Percentiles rank a stretch among this genome's conserved stretches.
Evolutionary conservation across 192 early-diverging fungal species (phyloP).

Genomic region (Thoreauomyces humboldtii): DNA sequence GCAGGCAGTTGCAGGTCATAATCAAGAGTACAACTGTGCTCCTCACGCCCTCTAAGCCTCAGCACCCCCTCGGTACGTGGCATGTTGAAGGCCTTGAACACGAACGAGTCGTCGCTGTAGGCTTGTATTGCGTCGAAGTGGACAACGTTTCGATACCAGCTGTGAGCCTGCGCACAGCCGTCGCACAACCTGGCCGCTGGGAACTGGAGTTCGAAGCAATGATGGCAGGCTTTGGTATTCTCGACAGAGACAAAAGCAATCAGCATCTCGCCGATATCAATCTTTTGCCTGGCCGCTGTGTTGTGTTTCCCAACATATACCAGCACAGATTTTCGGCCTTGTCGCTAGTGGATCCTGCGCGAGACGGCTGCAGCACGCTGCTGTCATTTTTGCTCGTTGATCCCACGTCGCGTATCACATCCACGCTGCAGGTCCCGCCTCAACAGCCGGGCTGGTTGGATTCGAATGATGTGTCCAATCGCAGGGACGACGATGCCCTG

Average conservation of each 20-base stretch:
- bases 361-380: slow-evolving; percentile 61
- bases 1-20: slow-evolving; percentile 33
- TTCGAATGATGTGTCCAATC: not conserved
- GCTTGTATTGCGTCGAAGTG: slow-evolving; percentile 67
- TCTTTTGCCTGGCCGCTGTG: slow-evolving; percentile 50
- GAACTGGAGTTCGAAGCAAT: not conserved
- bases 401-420: slow-evolving; percentile 51
- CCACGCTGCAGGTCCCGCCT: slow-evolving; percentile 59
- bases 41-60: not conserved
- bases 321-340: slow-evolving; percentile 66
- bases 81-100: slow-evolving; percentile 58
- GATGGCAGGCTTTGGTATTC: not conserved
- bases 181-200: slow-evolving; percentile 21
- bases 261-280: slow-evolving; percentile 34
- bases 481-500: not conserved
- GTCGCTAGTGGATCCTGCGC: slow-evolving; percentile 51
- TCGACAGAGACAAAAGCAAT: slow-evolving; percentile 28
- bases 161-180: slow-evolving; percentile 46
- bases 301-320: slow-evolving; percentile 68
- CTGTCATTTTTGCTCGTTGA: slow-evolving; percentile 68
- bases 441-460: slow-evolving; percentile 55
- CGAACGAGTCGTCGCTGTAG: slow-evolving; percentile 68
- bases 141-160: slow-evolving; percentile 62
- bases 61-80: not conserved
- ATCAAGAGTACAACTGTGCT: slow-evolving; percentile 15